phyloP scores from a whole-genome alignment of 176 grass and related monocot species.

The Elymus sibiricus region DNA sequence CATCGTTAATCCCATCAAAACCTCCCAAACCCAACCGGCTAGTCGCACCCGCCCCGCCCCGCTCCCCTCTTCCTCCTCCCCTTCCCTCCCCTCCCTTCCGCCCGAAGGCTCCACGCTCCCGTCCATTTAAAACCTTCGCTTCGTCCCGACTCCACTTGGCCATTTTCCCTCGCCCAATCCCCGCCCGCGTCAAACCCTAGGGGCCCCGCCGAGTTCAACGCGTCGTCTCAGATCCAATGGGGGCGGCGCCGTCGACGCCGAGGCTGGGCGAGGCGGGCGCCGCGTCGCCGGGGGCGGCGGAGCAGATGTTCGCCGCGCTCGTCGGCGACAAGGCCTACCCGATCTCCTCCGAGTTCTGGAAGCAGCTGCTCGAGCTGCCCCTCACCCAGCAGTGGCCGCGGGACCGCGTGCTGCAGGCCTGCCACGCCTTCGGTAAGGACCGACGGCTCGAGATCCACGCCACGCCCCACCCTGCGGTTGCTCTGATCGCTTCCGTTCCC shows the following conservation, averaged over 20 bases:
- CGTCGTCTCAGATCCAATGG: constrained; percentile 60
- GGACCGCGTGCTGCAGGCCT: constrained; percentile 87
- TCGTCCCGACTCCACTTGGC: constrained; percentile 40
- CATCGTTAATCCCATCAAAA: background rate
- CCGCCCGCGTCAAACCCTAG: constrained; percentile 45
- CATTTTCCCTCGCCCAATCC: constrained; percentile 1
- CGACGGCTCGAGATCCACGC: constrained; percentile 27
- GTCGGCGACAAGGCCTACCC: constrained; percentile 74
- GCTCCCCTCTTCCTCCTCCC: background rate
- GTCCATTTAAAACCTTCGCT: constrained; percentile 52
- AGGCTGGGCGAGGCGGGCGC: constrained; percentile 35
- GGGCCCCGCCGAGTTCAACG: background rate
- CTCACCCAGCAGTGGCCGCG: constrained; percentile 89
- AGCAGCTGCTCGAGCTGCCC: constrained; percentile 84
- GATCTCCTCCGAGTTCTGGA: constrained; percentile 93
- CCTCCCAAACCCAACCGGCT: constrained; percentile 34
- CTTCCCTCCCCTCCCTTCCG: background rate
- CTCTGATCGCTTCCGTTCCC: background rate
- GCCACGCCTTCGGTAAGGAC: constrained; percentile 73
- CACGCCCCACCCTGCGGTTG: background rate
- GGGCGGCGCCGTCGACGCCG: constrained; percentile 86
- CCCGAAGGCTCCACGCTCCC: constrained; percentile 40
- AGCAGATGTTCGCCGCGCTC: constrained; percentile 82
- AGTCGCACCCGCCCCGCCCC: constrained; percentile 6
- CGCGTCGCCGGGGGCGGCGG: constrained; percentile 44